Evolutionary conservation across 2,329 filamentous ascomycete species (phyloP), one percentile per base, ranked within the genome.

Genomic region (Curvularia sp.): DNA sequence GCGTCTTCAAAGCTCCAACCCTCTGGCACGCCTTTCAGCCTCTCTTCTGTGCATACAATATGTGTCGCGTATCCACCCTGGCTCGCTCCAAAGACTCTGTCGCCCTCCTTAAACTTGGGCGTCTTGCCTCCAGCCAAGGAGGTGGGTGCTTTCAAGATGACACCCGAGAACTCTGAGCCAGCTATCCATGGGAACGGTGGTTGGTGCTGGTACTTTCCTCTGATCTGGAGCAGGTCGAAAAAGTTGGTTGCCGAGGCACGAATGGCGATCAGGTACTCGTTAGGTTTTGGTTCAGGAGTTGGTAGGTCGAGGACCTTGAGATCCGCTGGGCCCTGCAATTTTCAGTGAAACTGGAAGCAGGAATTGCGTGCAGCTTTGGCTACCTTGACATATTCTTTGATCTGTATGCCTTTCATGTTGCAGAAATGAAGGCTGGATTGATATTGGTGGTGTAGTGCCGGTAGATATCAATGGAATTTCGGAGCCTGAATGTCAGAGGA

Each of bases 221-320:
- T 89, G 73, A 97, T 92, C 75, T 98, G 94, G 53, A 98, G 87
- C 57, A 97, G 90, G 77, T 98, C 94, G 82, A 97, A 98, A 85
- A 98, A 98, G 81, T 98, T 98, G 71, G 92, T 91, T 19, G 92
- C 94, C 0, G 90, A 86, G 46, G 94, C 92, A 78, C 92, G 91
- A 70, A 98, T 90, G 72, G 88, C 86, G 74, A 98, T 90, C 63
- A 96, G 83, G 76, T 97, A 98, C 80, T 97, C 87, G 72, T 90
- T 81, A 30, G 87, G 78, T 8, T 83, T 82, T 1, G 93, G 91
- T 1, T 80, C 80, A 0, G 92, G 93, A 53, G 93, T 91, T 18
- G 92, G 87, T 13, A 97, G 84, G 21, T 86, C 83, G 18, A 86
- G 84, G 65, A 96, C 89, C 61, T 82, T 84, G 76, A 98, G 91